Percentiles rank a stretch among this genome's conserved stretches.
Evolutionary conservation across 352 stramenopile species (phyloP).

Genomic region (Thraustotheca clavata): DNA sequence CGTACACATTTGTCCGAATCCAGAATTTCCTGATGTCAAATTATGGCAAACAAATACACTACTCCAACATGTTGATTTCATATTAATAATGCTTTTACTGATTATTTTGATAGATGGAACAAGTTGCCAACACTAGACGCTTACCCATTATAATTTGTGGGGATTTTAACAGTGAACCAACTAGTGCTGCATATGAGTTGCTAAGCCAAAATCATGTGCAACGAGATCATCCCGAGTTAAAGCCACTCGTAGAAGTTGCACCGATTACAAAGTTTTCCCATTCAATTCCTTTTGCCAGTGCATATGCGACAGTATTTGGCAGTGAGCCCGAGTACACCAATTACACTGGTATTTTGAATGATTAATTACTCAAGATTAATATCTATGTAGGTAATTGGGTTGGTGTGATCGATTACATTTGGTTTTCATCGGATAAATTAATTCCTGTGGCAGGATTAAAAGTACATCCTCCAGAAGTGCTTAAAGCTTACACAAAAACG

Average conservation of each 20-base stretch:
- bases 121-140: constrained; percentile 50
- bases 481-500: constrained; percentile 84
- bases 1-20: constrained; percentile 98
- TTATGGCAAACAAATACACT: constrained; percentile 94
- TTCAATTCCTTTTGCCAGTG: constrained; percentile 88
- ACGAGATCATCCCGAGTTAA: constrained; percentile 87
- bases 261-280: constrained; percentile 84
- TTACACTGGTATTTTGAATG: constrained; percentile 80
- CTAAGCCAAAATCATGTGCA: constrained; percentile 84
- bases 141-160: constrained; percentile 96
- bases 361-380: constrained; percentile 25
- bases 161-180: constrained; percentile 98
- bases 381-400: constrained; percentile 78
- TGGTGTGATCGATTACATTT: constrained; percentile 97
- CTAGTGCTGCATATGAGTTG: constrained; percentile 95
- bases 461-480: constrained; percentile 84
- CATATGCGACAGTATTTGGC: constrained; percentile 94
- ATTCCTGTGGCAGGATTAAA: constrained; percentile 90
- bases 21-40: constrained; percentile 98
- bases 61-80: constrained; percentile 53
- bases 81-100: neutral
- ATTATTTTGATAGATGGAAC: constrained; percentile 46
- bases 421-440: constrained; percentile 92
- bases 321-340: constrained; percentile 97
- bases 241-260: constrained; percentile 82